Evolutionary conservation across 257 asterid genomes (phyloP), one percentile per base, ranked within the genome.

Genomic region (Solanum clarkiae): DNA sequence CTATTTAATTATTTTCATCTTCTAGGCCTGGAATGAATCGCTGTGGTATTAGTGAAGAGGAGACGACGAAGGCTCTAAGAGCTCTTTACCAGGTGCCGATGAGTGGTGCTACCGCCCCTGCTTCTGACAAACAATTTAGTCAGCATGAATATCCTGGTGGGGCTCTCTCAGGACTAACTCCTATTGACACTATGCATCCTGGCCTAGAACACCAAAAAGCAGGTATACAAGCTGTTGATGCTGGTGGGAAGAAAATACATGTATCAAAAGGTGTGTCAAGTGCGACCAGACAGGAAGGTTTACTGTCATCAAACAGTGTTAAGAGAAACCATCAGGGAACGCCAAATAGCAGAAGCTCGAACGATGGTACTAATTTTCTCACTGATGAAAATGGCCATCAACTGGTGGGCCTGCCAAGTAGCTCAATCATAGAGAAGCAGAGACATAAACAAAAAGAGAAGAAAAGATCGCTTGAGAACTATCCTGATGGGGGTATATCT

Each of bases 11-110:
- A 86, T 88, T 14, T 40, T 47, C 66, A 89, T 87, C 69, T 83
- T 55, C 56, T 90, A 97, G 99, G 96, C 98, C 98, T 89, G 95
- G 94, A 88, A 90, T 91, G 98, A 95, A 97, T 89, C 98, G 95
- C 44, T 97, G 99, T 86, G 87, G 85, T 84, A 82, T 97, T 89
- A 91, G 93, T 16, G 98, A 97, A 90, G 98, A 95, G 87, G 93
- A 88, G 88, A 95, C 99, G 8, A 93, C 98, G 47, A 93, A 89
- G 86, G 95, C 98, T 88, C 63, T 93, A 80, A 93, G 96, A 85
- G 93, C 98, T 84, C 93, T 90, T 84, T 93, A 95, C 93, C 94
- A 92, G 84, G 80, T 85, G 74, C 97, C 94, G 36, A 90, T 92
- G 89, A 84, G 92, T 87, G 85, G 71, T 56, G 77, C 89, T 71